These are phyloP conservation scores for Angomonas deanei DNA, from an alignment of 208 protist genomes.

Conservation along the genomic window DNA sequence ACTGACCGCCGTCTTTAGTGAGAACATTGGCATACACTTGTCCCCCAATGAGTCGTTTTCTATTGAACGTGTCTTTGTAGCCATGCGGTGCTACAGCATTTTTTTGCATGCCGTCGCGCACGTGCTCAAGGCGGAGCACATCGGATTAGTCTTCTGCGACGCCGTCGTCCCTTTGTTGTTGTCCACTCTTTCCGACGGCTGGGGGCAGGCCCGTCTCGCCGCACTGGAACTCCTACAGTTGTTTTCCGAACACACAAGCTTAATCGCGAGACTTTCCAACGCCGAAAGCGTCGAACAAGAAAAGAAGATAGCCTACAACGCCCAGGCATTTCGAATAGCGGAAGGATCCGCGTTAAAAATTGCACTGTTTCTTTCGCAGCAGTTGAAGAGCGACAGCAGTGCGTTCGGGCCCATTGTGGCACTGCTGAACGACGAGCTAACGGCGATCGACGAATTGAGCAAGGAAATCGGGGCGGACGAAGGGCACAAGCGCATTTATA, in stretches of 20 bases:
- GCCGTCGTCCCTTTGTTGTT: constrained; percentile 40
- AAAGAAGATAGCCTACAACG: background rate
- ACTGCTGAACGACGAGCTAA: background rate
- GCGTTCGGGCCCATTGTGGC: background rate
- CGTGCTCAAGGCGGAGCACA: background rate
- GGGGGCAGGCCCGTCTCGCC: constrained; percentile 44
- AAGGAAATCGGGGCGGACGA: background rate
- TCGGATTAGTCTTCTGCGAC: background rate
- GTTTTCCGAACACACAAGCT: constrained; percentile 3
- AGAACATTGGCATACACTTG: constrained; percentile 44
- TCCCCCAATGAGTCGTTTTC: constrained; percentile 24
- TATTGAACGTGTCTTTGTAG: constrained; percentile 58
- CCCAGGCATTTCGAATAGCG: background rate
- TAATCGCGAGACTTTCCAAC: background rate
- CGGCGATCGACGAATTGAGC: background rate
- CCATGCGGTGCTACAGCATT: constrained; percentile 36
- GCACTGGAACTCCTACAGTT: constrained; percentile 45
- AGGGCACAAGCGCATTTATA: constrained; percentile 18
- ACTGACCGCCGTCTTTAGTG: constrained; percentile 27
- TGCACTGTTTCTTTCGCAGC: background rate
- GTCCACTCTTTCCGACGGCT: constrained; percentile 64
- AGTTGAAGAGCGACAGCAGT: background rate
- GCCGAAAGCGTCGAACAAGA: background rate
- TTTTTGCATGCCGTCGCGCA: constrained; percentile 20
- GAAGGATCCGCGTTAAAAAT: background rate